Evolutionary conservation across 2,329 filamentous ascomycete genomes (phyloP).

Genomic region (Fusarium sp.): DNA sequence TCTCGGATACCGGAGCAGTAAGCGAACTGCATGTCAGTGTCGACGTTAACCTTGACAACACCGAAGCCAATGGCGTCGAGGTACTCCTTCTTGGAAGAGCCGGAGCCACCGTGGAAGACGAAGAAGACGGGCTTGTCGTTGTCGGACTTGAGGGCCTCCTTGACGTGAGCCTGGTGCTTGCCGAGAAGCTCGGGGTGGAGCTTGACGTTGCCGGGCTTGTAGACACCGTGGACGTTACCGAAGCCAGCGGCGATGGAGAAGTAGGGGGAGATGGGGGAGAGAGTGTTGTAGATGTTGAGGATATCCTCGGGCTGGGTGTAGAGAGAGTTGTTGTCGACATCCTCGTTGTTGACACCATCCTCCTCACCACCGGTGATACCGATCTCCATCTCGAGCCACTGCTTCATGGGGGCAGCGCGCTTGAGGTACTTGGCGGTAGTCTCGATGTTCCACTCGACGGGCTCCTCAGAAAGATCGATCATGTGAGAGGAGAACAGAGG

Average conservation of each 20-base stretch:
- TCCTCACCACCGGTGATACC: conserved; percentile 95
- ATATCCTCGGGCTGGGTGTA: conserved; percentile 99
- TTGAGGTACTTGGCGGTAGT: conserved; percentile 95
- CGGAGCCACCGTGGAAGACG: conserved; percentile 98
- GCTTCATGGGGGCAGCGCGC: conserved; percentile 95
- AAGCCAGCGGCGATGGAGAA: conserved; percentile 99
- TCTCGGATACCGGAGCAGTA: conserved; percentile 94
- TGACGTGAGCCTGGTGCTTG: conserved; percentile 95
- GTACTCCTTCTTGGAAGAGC: conserved; percentile 91
- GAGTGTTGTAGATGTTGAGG: conserved; percentile 87
- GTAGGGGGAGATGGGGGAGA: conserved; percentile 88
- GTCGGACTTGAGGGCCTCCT: conserved; percentile 77
- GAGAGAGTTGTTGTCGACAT: conserved; percentile 94
- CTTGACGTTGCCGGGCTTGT: conserved; percentile 97
- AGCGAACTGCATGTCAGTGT: conserved; percentile 97
- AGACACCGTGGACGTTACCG: conserved; percentile 99
- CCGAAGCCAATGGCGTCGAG: conserved; percentile 88
- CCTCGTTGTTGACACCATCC: conserved; percentile 98
- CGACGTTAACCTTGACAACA: conserved; percentile 99
- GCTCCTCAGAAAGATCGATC: conserved; percentile 96
- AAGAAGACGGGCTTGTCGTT: conserved; percentile 96
- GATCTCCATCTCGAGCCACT: conserved; percentile 97
- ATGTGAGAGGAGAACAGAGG: conserved; percentile 98
- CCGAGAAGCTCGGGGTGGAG: conserved; percentile 94
- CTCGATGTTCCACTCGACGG: conserved; percentile 88